Evolutionary conservation across 1,284 basidiomycete genomes (phyloP), one percentile per base, ranked within the genome.

Genomic region (Phellopilus nigrolimitatus): DNA sequence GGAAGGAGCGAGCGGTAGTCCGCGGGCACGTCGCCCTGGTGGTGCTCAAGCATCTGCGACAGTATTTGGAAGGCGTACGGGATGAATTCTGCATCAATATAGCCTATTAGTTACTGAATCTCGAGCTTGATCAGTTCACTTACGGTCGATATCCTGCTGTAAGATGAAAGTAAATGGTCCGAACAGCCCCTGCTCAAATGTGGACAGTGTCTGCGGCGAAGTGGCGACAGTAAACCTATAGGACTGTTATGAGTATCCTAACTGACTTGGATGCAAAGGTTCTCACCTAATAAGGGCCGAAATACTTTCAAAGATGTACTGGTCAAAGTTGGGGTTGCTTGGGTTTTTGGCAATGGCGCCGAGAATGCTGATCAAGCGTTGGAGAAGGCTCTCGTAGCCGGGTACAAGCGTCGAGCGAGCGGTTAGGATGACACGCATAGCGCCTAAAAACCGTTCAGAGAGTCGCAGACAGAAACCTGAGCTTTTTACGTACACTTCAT

Each of bases 11-110:
- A 71, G 30, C 84, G 81, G 70, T 98, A 99, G 51, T 86, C 80
- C 0, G 74, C 70, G 0, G 95, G 93, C 6, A 97, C 73, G 22
- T 71, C 69, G 1, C 71, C 65, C 0, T 71, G 69, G 61, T 95
- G 94, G 7, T 92, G 72, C 59, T 95, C 91, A 31, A 99, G 84
- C 77, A 99, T 92, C 66, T 99, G 95, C 0, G 94, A 89, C 27
- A 98, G 81, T 59, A 99, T 83, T 66, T 99, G 97, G 77, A 99
- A 98, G 47, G 92, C 89, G 66, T 95, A 99, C 1, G 95, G 95
- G 47, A 97, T 88, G 65, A 97, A 99, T 71, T 98, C 95, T 92
- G 64, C 3, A 43, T 47, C n/a, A 48, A 28, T 38, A 22, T 28
- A 28, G 7, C 36, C 17, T 38, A 8, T 7, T n/a, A 31, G 7